Evolutionary conservation across 768 basidiomycete species (phyloP).

Genomic region (Leccinum uliginosum): DNA sequence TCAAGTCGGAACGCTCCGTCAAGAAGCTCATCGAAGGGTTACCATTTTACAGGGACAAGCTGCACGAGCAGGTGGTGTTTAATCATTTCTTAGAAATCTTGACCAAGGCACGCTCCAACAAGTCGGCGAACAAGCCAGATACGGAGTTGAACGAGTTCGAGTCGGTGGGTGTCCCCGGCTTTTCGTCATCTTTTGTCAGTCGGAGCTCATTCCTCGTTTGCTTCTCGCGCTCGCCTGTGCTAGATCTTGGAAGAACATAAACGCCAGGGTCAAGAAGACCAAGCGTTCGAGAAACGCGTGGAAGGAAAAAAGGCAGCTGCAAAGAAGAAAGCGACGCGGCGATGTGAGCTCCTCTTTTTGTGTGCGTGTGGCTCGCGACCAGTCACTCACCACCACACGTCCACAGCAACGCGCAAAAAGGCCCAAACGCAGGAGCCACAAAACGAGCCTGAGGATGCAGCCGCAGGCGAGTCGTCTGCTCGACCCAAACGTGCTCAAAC

Average conservation of each 20-base stretch:
- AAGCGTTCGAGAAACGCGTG: constrained; percentile 83
- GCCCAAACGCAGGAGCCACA: constrained; percentile 15
- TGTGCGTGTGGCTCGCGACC: background rate
- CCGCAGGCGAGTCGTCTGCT: background rate
- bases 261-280: constrained; percentile 86
- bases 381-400: background rate
- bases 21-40: constrained; percentile 95
- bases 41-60: constrained; percentile 92
- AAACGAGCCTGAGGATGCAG: constrained; percentile 2
- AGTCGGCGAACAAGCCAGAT: constrained; percentile 89
- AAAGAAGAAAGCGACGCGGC: constrained; percentile 61
- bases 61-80: constrained; percentile 84
- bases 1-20: constrained; percentile 94
- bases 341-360: constrained; percentile 30
- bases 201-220: background rate
- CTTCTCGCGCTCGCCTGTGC: background rate
- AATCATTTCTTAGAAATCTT: constrained; percentile 85
- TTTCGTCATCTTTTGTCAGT: background rate
- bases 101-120: constrained; percentile 87
- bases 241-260: constrained; percentile 86
- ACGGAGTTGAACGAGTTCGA: constrained; percentile 95
- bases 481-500: constrained; percentile 4
- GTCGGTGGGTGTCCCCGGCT: constrained; percentile 41
- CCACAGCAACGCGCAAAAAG: constrained; percentile 31
- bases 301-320: constrained; percentile 79